phyloP scores from a whole-genome alignment of 2,329 filamentous ascomycete genomes.

The Monosporascus sp. region DNA sequence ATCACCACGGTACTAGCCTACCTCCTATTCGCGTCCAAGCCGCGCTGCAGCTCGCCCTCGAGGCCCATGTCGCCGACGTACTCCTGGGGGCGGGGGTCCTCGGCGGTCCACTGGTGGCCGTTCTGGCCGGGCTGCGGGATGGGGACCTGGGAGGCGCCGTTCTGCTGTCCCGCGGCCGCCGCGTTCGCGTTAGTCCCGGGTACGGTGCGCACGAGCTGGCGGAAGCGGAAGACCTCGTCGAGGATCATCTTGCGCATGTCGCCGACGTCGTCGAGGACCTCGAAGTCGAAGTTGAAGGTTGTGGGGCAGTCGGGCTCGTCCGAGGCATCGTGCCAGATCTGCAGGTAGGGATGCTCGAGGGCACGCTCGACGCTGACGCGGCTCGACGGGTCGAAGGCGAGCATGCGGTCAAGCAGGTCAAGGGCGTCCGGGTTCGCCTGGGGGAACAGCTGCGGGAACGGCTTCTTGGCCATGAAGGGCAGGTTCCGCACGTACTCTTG shows the following conservation, averaged over 20 bases:
- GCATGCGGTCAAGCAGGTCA: conserved; percentile 92
- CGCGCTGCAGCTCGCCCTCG: conserved; percentile 55
- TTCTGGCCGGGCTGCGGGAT: conserved; percentile 40
- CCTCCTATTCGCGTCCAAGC: conserved; percentile 45
- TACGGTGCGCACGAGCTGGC: conserved; percentile 52
- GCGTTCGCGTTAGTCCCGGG: conserved; percentile 28
- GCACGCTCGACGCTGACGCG: conserved; percentile 93
- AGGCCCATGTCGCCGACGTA: conserved; percentile 44
- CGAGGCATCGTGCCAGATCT: conserved; percentile 97
- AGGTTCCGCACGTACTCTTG: conserved; percentile 98
- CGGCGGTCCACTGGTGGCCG: conserved; percentile 51
- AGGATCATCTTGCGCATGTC: conserved; percentile 98
- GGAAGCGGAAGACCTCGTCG: conserved; percentile 87
- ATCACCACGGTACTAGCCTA: conserved; percentile 3
- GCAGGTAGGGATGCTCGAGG: conserved; percentile 90
- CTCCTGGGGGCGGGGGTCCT: conserved; percentile 57
- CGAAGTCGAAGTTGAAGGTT: conserved; percentile 97
- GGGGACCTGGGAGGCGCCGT: conserved; percentile 40
- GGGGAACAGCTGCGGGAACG: conserved; percentile 83
- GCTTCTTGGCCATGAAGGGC: conserved; percentile 88
- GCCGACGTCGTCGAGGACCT: conserved; percentile 88
- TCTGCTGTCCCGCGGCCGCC: conserved; percentile 30
- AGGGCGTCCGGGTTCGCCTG: conserved; percentile 94
- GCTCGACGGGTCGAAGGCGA: conserved; percentile 90
- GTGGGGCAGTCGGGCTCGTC: conserved; percentile 92